Percentiles rank a stretch among this genome's conserved stretches.
Evolutionary conservation across 495 filamentous ascomycete genomes (phyloP).

Genomic region (Jackrogersella minutella): DNA sequence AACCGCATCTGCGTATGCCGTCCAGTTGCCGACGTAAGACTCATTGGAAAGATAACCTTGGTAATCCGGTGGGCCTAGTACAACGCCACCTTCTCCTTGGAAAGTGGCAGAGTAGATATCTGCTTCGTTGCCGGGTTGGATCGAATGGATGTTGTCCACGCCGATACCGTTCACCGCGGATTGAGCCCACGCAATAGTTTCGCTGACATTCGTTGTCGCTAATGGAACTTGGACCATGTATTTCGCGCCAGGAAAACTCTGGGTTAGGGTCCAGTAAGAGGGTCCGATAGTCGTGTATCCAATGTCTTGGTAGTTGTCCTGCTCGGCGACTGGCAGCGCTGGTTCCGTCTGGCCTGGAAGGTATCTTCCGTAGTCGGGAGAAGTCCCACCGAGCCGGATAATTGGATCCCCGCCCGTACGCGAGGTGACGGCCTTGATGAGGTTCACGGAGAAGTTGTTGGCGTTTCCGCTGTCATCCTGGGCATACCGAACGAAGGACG

Average conservation of each 20-base stretch:
- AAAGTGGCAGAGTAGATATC: conserved; percentile 38
- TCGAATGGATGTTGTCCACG: conserved; percentile 40
- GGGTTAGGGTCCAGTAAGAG: conserved; percentile 39
- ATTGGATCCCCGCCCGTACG: conserved; percentile 41
- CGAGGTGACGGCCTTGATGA: conserved; percentile 41
- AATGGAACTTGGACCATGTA: conserved; percentile 46
- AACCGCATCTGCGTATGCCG: conserved; percentile 37
- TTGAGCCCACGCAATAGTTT: conserved; percentile 40
- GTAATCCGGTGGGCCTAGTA: conserved; percentile 41
- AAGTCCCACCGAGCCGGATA: conserved; percentile 42
- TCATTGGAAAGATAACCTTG: conserved; percentile 40
- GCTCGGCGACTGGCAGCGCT: conserved; percentile 40
- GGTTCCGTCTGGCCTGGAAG: conserved; percentile 40
- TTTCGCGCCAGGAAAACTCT: conserved; percentile 38
- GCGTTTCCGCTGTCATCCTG: conserved; percentile 33
- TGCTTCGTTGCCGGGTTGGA: conserved; percentile 44
- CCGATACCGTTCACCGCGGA: conserved; percentile 37
- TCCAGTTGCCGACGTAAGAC: conserved; percentile 45
- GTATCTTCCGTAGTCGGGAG: conserved; percentile 42
- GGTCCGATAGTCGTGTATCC: conserved; percentile 43
- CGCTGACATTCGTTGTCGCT: conserved; percentile 43
- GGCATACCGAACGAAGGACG: conserved; percentile 43
- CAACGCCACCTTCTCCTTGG: conserved; percentile 34
- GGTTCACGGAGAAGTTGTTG: conserved; percentile 41
- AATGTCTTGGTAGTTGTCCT: conserved; percentile 43